Percentiles rank a stretch among this genome's conserved stretches.
Evolutionary conservation across 176 grass and related monocot genomes (phyloP).

Genomic region (Hsuehochloa calcarea): DNA sequence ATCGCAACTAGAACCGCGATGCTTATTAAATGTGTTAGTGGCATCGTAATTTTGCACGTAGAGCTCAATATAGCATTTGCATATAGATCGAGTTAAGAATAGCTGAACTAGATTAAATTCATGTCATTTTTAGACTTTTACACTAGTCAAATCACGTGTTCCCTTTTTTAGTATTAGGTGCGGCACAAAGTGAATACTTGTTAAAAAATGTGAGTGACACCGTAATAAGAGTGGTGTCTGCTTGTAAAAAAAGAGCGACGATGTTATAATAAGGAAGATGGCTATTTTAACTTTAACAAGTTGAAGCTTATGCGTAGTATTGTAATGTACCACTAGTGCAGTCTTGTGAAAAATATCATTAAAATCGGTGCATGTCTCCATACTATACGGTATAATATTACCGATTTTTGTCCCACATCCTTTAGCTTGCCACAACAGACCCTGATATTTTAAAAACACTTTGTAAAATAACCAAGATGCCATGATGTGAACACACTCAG

Average conservation of each 20-base stretch:
- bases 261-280: not conserved
- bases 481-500: not conserved
- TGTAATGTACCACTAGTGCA: not conserved
- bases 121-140: not conserved
- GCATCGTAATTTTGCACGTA: not conserved
- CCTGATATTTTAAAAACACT: not conserved
- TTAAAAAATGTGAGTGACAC: not conserved
- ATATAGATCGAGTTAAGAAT: not conserved
- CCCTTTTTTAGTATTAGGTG: not conserved
- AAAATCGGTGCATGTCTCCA: not conserved
- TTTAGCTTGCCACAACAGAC: not conserved
- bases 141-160: not conserved
- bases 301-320: not conserved
- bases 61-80: not conserved
- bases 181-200: not conserved
- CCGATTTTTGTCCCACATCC: not conserved
- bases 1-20: not conserved
- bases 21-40: not conserved
- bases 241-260: fast-evolving
- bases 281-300: not conserved
- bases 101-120: not conserved
- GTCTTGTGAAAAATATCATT: not conserved
- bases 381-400: not conserved
- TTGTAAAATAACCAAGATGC: not conserved
- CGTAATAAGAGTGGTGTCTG: not conserved